Conservation (phyloP, 2,329 filamentous ascomycete species). For the Xylariaceae sp. region DNA sequence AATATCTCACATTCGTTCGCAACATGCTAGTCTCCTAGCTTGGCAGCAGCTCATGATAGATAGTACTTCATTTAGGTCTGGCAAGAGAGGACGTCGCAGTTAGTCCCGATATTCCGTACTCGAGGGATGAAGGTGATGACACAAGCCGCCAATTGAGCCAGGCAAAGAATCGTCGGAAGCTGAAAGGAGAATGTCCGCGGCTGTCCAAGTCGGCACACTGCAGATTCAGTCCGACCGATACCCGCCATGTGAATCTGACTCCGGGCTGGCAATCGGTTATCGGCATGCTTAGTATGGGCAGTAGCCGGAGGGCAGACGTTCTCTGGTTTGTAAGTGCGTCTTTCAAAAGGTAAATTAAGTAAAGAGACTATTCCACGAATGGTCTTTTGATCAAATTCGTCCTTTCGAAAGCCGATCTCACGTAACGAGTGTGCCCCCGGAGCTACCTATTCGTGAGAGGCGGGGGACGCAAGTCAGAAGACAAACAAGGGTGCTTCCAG, state of each 20-base stretch:
- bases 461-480: no score
- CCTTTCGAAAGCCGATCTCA: no score
- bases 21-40: not conserved
- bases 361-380: no score
- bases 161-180: slow-evolving; percentile 11
- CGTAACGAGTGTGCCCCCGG: no score
- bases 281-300: not conserved
- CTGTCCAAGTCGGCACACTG: slow-evolving; percentile 5
- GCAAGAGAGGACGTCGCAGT: no score
- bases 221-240: slow-evolving; percentile 9
- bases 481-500: no score
- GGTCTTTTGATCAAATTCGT: no score
- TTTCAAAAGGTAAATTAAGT: not conserved
- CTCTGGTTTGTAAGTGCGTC: not conserved
- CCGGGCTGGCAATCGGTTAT: slow-evolving; percentile 13
- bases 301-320: not conserved
- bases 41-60: not conserved
- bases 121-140: no score
- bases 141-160: not conserved
- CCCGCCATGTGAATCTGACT: slow-evolving; percentile 8
- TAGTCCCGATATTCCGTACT: no score
- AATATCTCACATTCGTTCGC: not conserved
- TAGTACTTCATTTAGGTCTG: no score
- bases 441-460: no score
- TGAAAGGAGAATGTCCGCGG: slow-evolving; percentile 16